Base-by-base conservation (phyloP, 257 asterid species). In the Gynochthodes officinalis region DNA sequence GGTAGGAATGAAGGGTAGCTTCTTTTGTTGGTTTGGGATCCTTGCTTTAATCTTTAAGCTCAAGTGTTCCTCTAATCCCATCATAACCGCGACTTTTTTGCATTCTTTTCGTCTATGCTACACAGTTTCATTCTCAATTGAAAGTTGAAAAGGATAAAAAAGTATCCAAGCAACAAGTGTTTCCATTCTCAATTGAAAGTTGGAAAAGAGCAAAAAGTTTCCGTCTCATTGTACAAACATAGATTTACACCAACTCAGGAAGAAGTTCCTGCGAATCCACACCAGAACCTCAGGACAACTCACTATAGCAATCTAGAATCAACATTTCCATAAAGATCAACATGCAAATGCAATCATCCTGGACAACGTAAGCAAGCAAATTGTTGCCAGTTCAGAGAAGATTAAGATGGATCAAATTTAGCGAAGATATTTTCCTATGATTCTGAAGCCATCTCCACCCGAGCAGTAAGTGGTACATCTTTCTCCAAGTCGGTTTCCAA, bases 401-500 rank as follows among this genome's bases (percentile, higher is more conserved):
- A 25, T 25, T 0, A 4, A 27, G 4, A n/a, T 1, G 37, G 49
- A 62, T 35, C 67, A 2, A 19, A 1, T 7, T 16, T 18, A 33
- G 44, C 9, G 32, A 65, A 27, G 7, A 42, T 61, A 4, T 6
- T 46, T 43, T 49, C 5, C 30, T 35, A 76, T 42, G 80, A 70
- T 54, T 70, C 67, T 2, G 80, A 55, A 4, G 67, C 61, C 23
- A 70, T 50, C 64, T 70, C 72, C 59, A 61, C 35, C 1, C 33
- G 73, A 42, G 62, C 64, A 5, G 79, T 40, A 48, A 40, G 66
- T 37, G 62, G 43, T 4, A 76, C 12, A 33, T 83, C 86, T 59
- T 77, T 80, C 0, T 63, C 81, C 6, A 12, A 18, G 0, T 83
- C 84, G 7, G 54, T 3, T 72, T 91, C 96, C n/a, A 91, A 86